Evolutionary conservation across 108 stramenopile species (phyloP).

Genomic region (Licmophora abbreviata): DNA sequence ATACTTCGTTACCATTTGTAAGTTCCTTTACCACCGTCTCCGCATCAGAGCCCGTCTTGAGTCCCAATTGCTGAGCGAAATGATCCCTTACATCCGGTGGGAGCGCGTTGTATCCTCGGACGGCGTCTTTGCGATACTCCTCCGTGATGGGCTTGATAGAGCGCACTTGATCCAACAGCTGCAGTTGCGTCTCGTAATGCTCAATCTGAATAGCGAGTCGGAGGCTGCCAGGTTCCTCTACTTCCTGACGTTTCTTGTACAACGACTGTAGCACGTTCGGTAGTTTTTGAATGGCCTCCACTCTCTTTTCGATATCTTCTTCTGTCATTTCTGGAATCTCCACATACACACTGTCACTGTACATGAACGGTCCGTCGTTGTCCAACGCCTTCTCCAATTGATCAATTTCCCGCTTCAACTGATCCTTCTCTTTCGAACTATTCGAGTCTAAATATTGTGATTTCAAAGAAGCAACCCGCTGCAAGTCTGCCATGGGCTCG

Average conservation of each 20-base stretch:
- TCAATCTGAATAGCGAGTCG: conserved; percentile 24
- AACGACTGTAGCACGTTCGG: conserved; percentile 25
- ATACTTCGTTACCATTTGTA: background rate
- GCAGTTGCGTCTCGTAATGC: conserved; percentile 28
- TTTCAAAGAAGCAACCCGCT: conserved; percentile 18
- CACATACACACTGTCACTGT: background rate
- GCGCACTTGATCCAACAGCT: conserved; percentile 28
- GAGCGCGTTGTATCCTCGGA: conserved; percentile 15
- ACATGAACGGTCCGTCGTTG: background rate
- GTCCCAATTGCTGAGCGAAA: background rate
- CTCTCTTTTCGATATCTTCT: conserved; percentile 19
- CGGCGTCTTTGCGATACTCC: conserved; percentile 29
- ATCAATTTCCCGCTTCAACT: conserved; percentile 24
- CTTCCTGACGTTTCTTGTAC: conserved; percentile 19
- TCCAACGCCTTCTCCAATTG: conserved; percentile 12
- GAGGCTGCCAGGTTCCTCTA: conserved; percentile 10
- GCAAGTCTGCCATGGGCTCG: conserved; percentile 26
- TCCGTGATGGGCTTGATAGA: conserved; percentile 9
- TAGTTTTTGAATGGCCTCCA: conserved; percentile 14
- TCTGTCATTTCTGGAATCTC: conserved; percentile 13
- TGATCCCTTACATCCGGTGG: conserved; percentile 8
- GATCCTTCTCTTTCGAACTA: conserved; percentile 19
- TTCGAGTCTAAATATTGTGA: conserved; percentile 17
- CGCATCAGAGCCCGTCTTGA: background rate
- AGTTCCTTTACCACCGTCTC: conserved; percentile 2